Percentiles rank a stretch among this genome's conserved stretches.
These are phyloP conservation scores for Suillus spraguei DNA, from an alignment of 768 basidiomycete genomes.

Conservation along the genomic window DNA sequence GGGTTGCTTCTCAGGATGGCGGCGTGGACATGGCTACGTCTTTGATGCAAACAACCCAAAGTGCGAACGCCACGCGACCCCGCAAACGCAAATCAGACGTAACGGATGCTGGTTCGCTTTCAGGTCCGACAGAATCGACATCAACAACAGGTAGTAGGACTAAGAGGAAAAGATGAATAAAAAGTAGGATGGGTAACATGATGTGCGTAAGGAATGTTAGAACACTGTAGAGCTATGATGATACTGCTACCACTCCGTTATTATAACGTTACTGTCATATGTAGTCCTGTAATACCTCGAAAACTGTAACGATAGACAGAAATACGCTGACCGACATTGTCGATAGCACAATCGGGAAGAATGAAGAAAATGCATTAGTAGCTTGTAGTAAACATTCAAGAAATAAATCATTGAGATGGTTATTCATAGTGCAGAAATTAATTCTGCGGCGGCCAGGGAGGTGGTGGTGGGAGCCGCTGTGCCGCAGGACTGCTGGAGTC, in stretches of 20 bases:
- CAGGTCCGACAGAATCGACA: conserved; percentile 3
- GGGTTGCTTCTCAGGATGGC: conserved; percentile 39
- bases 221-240: conserved; percentile 3
- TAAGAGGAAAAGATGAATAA: conserved; percentile 33
- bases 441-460: conserved; percentile 14
- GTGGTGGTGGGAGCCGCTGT: conserved; percentile 13
- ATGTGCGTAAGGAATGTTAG: background rate
- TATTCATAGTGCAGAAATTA: background rate
- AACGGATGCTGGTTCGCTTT: conserved; percentile 16
- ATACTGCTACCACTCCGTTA: conserved; percentile 1
- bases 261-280: conserved; percentile 7
- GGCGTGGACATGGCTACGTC: conserved; percentile 7
- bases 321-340: background rate
- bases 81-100: conserved; percentile 45
- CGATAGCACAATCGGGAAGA: background rate
- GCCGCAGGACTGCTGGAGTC: conserved; percentile 16
- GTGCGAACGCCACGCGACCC: conserved; percentile 16
- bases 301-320: conserved; percentile 8
- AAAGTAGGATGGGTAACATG: conserved; percentile 4
- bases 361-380: background rate
- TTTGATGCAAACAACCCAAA: conserved; percentile 1
- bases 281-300: conserved; percentile 12
- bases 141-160: conserved; percentile 19
- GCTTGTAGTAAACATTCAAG: background rate
- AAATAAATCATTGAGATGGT: background rate